Evolutionary conservation across 225 moss, liverwort and hornwort species (phyloP), one percentile per base, ranked within the genome.

Genomic region (Sphagnum contortum): DNA sequence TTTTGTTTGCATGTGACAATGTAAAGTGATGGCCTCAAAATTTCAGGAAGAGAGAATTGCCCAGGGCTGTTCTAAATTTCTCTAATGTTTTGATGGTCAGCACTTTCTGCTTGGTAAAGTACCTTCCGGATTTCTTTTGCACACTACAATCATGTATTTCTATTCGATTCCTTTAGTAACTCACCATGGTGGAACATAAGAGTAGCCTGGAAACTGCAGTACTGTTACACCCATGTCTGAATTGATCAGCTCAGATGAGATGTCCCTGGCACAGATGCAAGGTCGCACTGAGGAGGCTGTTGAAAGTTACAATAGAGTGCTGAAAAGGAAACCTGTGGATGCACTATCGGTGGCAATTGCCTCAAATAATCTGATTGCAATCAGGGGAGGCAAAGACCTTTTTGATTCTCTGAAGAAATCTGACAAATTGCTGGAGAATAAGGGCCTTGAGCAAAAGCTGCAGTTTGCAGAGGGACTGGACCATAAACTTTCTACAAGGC

Each of bases 321-420:
- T 93, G 75, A 93, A 98, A 68, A 89, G 82, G 71, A 98, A 89
- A 52, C 85, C 87, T 47, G 78, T 79, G 11, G 92, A 92, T 68
- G 81, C 75, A 10, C 83, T 93, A 5, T 87, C 96, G 12, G 64
- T 93, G 59, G 92, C 96, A 50, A 87, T 98, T 48, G 96, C 96
- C 8, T 86, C 89, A 48, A 98, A 93, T 53, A 98, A 98, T 62
- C 69, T 86, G 12, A 87, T 98, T 64, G 89, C 92, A 44, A 66
- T 98, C 1, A 87, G 93, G 82, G 92, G 96, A 64, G 83, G 89
- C 4, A 81, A 87, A 48, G 96, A 93, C 68, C 83, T 96, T 9
- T 93, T 98, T 65, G 96, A 98, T 73, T 84, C 82, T 58, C 70
- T 98, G 69, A 98, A 98, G 66, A 98, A 86, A 71, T 93, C 92